Percentiles rank a stretch among this genome's conserved stretches.
Conservation (phyloP, 2,329 filamentous ascomycete species). For the Nannizziopsis arthrosporioides region DNA sequence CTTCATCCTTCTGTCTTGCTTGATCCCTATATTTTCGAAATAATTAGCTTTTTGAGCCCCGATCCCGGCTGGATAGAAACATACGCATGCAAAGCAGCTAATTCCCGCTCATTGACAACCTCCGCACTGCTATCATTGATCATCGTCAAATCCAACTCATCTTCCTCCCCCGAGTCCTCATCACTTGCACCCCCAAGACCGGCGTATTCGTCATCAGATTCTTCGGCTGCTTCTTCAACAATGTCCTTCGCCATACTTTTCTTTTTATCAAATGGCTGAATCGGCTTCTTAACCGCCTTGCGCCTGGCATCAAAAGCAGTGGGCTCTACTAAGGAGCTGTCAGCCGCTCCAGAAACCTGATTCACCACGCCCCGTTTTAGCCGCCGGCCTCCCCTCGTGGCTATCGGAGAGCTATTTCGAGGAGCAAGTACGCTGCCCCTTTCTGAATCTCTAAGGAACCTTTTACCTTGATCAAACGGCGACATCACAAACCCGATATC, state of each 20-base stretch:
- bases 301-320: conserved; percentile 58
- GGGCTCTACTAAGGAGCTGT: conserved; percentile 31
- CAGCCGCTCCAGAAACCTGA: conserved; percentile 37
- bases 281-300: conserved; percentile 48
- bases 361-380: conserved; percentile 38
- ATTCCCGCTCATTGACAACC: conserved; percentile 63
- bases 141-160: conserved; percentile 70
- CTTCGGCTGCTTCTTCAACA: conserved; percentile 86
- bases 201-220: conserved; percentile 97
- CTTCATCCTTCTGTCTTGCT: conserved; percentile 68
- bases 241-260: conserved; percentile 78
- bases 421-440: conserved; percentile 54
- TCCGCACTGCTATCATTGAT: conserved; percentile 75
- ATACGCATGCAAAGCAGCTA: conserved; percentile 83
- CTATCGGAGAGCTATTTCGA: conserved; percentile 51
- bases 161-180: conserved; percentile 66
- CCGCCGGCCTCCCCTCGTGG: conserved; percentile 38
- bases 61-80: conserved; percentile 28
- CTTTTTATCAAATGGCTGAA: conserved; percentile 62
- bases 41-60: conserved; percentile 17
- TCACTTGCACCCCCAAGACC: conserved; percentile 83
- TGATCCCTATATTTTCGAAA: conserved; percentile 48
- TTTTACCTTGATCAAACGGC: conserved; percentile 54
- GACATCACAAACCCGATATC: conserved; percentile 64
- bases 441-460: conserved; percentile 59